Evolutionary conservation across 2,329 filamentous ascomycete species (phyloP).

Genomic region (Aspergillus sp.): DNA sequence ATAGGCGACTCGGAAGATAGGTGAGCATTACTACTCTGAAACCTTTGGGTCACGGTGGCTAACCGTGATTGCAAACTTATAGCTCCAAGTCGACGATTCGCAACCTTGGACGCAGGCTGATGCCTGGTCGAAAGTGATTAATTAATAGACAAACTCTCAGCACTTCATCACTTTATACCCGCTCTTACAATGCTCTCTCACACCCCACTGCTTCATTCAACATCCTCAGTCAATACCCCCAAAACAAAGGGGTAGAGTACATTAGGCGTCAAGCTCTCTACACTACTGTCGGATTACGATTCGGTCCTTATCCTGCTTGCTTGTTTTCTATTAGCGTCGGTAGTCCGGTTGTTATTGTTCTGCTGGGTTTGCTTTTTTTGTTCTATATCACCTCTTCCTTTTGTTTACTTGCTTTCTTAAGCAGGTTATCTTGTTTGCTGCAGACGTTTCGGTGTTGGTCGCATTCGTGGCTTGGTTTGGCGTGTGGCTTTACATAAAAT

Average conservation of each 20-base stretch:
- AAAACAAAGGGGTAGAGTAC: constrained; percentile 20
- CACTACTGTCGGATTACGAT: constrained; percentile 7
- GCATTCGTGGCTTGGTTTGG: neutral
- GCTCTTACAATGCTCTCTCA: neutral
- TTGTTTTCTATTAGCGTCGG: neutral
- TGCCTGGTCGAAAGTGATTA: constrained; percentile 26
- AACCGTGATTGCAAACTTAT: neutral
- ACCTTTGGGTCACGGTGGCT: neutral
- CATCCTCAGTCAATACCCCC: constrained; percentile 24
- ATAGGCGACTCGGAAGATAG: constrained; percentile 32
- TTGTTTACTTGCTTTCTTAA: neutral
- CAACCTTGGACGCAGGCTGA: constrained; percentile 38
- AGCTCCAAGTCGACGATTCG: constrained; percentile 37
- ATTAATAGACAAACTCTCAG: neutral
- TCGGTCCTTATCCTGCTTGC: neutral
- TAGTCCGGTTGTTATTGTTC: neutral
- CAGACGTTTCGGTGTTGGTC: neutral
- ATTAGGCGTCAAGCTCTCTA: constrained; percentile 23
- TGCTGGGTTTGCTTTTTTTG: neutral
- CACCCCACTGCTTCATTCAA: constrained; percentile 10
- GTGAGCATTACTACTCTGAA: constrained; percentile 20
- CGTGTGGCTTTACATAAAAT: neutral
- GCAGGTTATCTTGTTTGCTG: neutral
- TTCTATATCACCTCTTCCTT: neutral
- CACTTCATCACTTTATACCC: neutral